Base-by-base conservation (phyloP, 805 yeast species). In the Wickerhamiella kazuoi region DNA sequence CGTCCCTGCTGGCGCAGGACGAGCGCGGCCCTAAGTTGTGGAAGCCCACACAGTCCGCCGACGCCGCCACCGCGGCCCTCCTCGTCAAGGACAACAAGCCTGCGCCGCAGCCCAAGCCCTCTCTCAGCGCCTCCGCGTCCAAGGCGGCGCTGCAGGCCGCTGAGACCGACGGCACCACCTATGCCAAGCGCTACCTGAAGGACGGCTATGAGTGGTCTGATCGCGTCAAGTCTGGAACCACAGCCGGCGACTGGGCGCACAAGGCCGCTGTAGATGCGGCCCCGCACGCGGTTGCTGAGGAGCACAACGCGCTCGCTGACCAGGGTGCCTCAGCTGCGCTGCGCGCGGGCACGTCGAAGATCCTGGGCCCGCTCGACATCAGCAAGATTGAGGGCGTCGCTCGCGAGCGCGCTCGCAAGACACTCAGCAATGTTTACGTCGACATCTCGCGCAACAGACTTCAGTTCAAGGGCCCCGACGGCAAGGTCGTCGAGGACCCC, bases 31-130 rank as follows among this genome's bases (percentile, higher is more conserved):
- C 57, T 37, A 52, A 54, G 41, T 52, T 58, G 36, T 51, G 59
- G 58, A 45, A 41, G 48, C 59, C 56, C 21, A 69, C 68, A 2
- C 32, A 31, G 36, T 62, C 66, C 53, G 63, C 65, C 34, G 44
- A 40, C 9, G 76, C 76, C 21, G 79, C 76, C 23, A 57, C 69
- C 20, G 77, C 78, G 14, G 71, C 78, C 1, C 65, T 68, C 38
- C 56, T 56, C 31, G 57, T 57, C 36, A 49, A 50, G 40, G 51
- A 50, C 46, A 31, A 30, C 26, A 30, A 38, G 37, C 35, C 34
- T 3, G 26, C 26, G 9, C 30, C 34, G 17, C 23, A 15, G 44
- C 35, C 31, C 41, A 38, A 41, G 38, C 35, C 39, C 42, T 42
- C 28, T 13, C 38, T 35, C 15, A 34, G 28, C 20, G 42, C 34